Evolutionary conservation across 2,329 filamentous ascomycete species (phyloP).

Genomic region (Fusarium nodosum): DNA sequence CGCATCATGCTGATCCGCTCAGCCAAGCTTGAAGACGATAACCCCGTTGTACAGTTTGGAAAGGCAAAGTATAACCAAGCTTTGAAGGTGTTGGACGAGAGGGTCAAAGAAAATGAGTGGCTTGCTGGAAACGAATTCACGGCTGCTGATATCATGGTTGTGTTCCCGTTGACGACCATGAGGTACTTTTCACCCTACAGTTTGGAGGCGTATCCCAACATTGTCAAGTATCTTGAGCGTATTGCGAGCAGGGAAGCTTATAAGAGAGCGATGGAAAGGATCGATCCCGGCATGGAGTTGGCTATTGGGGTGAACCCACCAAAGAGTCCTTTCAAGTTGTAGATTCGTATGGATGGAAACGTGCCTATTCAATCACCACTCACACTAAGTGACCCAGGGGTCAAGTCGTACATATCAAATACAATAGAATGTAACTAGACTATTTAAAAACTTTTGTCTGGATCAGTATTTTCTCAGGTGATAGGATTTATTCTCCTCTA

Average conservation of each 20-base stretch:
- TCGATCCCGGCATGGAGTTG: slow-evolving; percentile 61
- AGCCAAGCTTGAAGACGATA: slow-evolving; percentile 22
- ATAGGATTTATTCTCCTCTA: rapidly evolving
- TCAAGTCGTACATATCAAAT: not conserved
- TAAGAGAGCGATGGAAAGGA: slow-evolving; percentile 61
- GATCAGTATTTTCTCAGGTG: not conserved
- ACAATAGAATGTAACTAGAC: not conserved
- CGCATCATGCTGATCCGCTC: slow-evolving; percentile 55
- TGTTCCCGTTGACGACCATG: slow-evolving; percentile 73
- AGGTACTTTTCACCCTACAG: slow-evolving; percentile 64
- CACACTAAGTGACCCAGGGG: not conserved
- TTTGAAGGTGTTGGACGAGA: slow-evolving; percentile 65
- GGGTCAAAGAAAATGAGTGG: slow-evolving; percentile 64
- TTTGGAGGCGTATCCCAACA: slow-evolving; percentile 57
- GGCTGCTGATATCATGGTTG: slow-evolving; percentile 74
- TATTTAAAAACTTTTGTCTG: not conserved
- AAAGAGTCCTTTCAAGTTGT: slow-evolving; percentile 19
- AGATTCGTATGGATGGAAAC: not conserved
- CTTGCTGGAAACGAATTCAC: slow-evolving; percentile 73
- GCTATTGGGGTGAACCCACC: slow-evolving; percentile 47
- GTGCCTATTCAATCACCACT: not conserved
- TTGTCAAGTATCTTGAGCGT: slow-evolving; percentile 62
- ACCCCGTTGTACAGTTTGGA: slow-evolving; percentile 50
- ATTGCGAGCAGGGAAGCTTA: slow-evolving; percentile 62
- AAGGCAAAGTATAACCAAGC: slow-evolving; percentile 54